Percentiles rank a stretch among this genome's conserved stretches.
phyloP scores from a whole-genome alignment of 2,329 filamentous ascomycete genomes.

The Aspergillus novofumigatus region DNA sequence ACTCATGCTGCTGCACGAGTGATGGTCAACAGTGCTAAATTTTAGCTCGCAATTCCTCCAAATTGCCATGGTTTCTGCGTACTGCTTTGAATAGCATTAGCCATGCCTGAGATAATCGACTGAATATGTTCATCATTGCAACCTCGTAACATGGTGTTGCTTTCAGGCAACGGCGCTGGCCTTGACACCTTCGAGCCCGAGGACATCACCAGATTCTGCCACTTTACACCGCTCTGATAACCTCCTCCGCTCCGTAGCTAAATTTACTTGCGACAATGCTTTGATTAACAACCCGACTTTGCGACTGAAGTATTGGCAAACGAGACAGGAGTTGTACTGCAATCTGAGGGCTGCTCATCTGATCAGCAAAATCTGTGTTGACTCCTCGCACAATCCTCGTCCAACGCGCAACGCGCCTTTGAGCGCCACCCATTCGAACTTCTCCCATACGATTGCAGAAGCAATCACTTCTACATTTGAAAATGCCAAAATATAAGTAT shows the following conservation, averaged over 20 bases:
- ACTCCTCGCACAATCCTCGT: background rate
- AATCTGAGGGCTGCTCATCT: background rate
- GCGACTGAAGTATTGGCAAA: background rate
- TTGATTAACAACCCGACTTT: background rate
- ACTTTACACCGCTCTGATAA: conserved; percentile 1
- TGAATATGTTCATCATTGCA: background rate
- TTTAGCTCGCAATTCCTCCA: background rate
- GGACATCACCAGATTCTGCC: conserved; percentile 4
- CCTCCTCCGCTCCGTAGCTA: background rate
- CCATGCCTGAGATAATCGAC: background rate
- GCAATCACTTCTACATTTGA: conserved; percentile 33
- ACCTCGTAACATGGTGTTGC: background rate
- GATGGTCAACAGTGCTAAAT: background rate
- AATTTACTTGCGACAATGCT: background rate
- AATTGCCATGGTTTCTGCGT: background rate
- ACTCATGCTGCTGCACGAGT: too few species aligned
- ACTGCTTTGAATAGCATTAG: background rate
- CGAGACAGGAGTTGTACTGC: background rate
- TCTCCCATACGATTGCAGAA: conserved; percentile 3
- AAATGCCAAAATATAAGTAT: conserved; percentile 83
- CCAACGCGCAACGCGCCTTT: conserved; percentile 12
- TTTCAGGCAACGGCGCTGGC: background rate
- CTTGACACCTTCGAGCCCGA: conserved; percentile 4
- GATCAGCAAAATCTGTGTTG: background rate
- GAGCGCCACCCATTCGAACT: conserved; percentile 12